Conservation (phyloP, 306 rosid genomes). For the Pachyrhizus erosus region DNA sequence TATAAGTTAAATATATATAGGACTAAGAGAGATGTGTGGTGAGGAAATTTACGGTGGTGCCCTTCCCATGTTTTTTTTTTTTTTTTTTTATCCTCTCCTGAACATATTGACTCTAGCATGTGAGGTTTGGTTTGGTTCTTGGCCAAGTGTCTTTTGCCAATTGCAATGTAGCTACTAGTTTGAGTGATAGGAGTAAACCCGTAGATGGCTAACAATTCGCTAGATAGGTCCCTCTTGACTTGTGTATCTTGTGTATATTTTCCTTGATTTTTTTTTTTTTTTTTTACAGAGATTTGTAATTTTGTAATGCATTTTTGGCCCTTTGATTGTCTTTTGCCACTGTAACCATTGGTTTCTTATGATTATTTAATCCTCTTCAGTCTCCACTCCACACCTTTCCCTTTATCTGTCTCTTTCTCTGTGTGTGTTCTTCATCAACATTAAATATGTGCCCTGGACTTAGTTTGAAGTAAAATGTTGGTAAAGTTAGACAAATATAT, state of each 20-base stretch:
- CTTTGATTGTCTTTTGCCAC: conserved; percentile 33
- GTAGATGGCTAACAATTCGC: conserved; percentile 68
- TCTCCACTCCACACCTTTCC: background rate
- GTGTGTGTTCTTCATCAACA: background rate
- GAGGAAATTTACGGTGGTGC: conserved; percentile 46
- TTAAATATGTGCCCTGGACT: background rate
- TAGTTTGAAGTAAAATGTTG: background rate
- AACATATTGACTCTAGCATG: conserved; percentile 50
- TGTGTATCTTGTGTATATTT: conserved; percentile 62
- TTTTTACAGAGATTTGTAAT: conserved; percentile 53
- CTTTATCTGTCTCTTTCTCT: background rate
- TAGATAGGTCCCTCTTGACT: conserved; percentile 47
- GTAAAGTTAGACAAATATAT: background rate
- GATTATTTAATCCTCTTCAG: background rate
- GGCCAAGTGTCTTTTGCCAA: conserved; percentile 40
- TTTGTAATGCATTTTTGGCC: conserved; percentile 51
- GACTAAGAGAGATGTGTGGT: conserved; percentile 41
- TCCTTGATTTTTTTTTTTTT: conserved; percentile 4
- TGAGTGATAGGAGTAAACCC: conserved; percentile 51
- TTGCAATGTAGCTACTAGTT: conserved; percentile 33
- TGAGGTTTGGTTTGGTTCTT: conserved; percentile 47
- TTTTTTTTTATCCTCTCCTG: conserved; percentile 9
- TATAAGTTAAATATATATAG: background rate
- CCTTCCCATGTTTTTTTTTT: conserved; percentile 26
- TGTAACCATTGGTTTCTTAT: conserved; percentile 32